Base-by-base conservation (phyloP, 108 stramenopile species). In the Mayamaea pseudoterrestris region DNA sequence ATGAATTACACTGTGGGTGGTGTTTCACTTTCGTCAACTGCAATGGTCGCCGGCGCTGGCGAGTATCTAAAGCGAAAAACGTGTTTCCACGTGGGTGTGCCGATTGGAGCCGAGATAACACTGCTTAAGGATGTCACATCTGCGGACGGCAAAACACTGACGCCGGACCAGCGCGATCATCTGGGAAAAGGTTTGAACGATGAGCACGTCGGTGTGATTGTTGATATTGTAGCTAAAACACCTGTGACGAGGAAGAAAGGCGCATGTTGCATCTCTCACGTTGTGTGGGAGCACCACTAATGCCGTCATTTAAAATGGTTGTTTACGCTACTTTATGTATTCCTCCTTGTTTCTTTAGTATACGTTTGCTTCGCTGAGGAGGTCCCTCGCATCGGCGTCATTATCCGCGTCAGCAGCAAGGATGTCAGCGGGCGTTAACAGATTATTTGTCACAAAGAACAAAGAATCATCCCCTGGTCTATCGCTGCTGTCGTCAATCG, bases 181-280 rank as follows among this genome's bases (percentile, higher is more conserved):
- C 31, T 60, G 3, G 41, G 14, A 20, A 35, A 13, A n/a, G 35
- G 21, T 39, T 26, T 24, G 13, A 51, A 36, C 21, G 29, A 22
- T 3, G 11, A 26, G 12, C 21, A 18, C 12, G 24, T 65, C 25
- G 70, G 73, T 9, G 13, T 74, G 25, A 24, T 62, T 5, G 67
- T 74, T 23, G 60, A 65, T 36, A 39, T 68, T 2, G 63, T 60
- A 1, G 57, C 66, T 24, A 61, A 59, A 12, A 13, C 45, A 21
- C 56, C 16, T 9, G 86, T 89, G 5, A 61, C 73, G 4, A 49
- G 81, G 29, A 53, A 57, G 32, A 61, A 66, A 51, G 86, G 86
- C 6, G 86, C 86, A 30, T 89, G 86, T 48, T 89, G 81, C 23
- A 57, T 89, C 41, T 89, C 86, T 29, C 86, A 89, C 61, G 64